These are phyloP conservation scores for Epichloe sp. DNA, from an alignment of 2,329 filamentous ascomycete species.

Conservation along the genomic window DNA sequence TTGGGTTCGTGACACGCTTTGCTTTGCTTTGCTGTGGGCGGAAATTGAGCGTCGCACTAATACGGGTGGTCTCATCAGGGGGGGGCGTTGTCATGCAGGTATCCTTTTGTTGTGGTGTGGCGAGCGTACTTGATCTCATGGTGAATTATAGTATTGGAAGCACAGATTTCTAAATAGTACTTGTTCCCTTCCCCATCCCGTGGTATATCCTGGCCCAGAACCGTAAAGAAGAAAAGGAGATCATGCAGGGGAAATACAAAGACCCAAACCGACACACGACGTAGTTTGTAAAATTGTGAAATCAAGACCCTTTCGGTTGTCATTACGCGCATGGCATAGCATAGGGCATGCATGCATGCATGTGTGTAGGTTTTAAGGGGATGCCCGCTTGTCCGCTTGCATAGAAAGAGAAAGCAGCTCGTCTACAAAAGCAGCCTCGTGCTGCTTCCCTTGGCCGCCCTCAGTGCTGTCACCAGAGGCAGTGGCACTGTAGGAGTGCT, in stretches of 20 bases:
- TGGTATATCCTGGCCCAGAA: background rate
- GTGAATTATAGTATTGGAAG: too few relatives aligned
- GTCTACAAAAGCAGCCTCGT: constrained; percentile 9
- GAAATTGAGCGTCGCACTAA: background rate
- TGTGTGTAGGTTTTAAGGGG: background rate
- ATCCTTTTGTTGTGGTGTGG: background rate
- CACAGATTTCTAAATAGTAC: background rate
- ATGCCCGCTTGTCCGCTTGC: constrained; percentile 6
- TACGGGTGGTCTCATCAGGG: background rate
- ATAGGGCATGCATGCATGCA: too few relatives aligned
- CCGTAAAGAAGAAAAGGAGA: background rate
- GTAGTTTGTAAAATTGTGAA: too few relatives aligned
- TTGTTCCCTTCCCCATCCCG: background rate
- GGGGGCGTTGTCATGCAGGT: background rate
- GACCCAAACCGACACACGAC: too few relatives aligned
- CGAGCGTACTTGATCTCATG: too few relatives aligned
- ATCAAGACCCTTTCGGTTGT: too few relatives aligned
- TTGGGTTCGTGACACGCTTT: too few relatives aligned
- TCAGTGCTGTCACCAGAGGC: constrained; percentile 5
- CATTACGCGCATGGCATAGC: too few relatives aligned
- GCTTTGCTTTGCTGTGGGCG: background rate
- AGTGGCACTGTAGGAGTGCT: constrained; percentile 4
- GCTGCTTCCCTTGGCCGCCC: background rate
- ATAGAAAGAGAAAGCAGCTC: constrained; percentile 11
- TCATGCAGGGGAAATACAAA: too few relatives aligned